Evolutionary conservation across 2,329 filamentous ascomycete genomes (phyloP), one percentile per base, ranked within the genome.

Genomic region (Didymella keratinophila): DNA sequence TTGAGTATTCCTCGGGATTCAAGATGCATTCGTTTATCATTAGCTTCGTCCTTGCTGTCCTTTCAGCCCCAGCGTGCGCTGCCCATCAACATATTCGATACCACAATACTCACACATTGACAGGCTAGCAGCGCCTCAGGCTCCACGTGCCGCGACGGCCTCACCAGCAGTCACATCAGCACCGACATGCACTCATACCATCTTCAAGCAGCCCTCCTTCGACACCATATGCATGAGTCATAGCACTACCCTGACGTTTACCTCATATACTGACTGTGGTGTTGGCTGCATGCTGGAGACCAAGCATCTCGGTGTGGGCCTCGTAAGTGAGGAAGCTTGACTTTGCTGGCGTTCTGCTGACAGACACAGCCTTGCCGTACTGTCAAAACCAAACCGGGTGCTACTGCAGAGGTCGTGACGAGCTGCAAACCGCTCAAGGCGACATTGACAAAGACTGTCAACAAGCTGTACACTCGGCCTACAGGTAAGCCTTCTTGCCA

Each of bases 251-350:
- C 54, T 49, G 16, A 75, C 72, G 0, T 42, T 42, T 9, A 75
- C 71, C 4, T 53, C 50, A 2, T 71, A 69, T n/a, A 70, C 63
- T 2, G 63, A 74, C 12, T 76, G 73, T 21, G 60, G 61, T 8
- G 5, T 42, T 32, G 68, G 70, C 16, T 75, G 72, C 45, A 58
- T 39, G 4, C 23, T 75, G 25, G 11, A 49, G 11, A 72, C 65
- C 3, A 41, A 43, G 43, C 32, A 14, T 11, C 47, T 72, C 1
- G 72, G 73, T 1, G 41, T 66, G 7, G 73, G 71, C 16, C 56
- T 71, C 23, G 73, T 74, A 37, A 55, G 66, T 62, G n/a, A 18
- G 43, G 21, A 8, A 25, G 10, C n/a, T 37, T 12, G 23, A 12
- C 32, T 16, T 49, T 12, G 30, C 39, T 18, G 5, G 11, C 7